A percentile compares a stretch with the other conserved stretches of the same genome.
These are phyloP conservation scores for Fomitopsis schrenkii DNA, from an alignment of 1,284 basidiomycete species.

Conservation along the genomic window DNA sequence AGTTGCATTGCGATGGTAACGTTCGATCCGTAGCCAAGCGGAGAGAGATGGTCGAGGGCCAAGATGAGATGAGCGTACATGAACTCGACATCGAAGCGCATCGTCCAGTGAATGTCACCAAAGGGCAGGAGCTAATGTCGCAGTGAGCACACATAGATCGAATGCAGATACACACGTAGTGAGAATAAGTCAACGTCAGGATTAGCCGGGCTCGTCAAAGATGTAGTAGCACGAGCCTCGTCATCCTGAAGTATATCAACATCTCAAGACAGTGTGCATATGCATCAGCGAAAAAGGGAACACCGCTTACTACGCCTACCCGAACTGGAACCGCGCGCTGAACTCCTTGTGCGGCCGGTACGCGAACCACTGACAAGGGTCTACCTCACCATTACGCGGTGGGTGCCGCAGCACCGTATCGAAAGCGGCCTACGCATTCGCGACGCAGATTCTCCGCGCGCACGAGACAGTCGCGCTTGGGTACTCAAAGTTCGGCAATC, in stretches of 20 bases:
- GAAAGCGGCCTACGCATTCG: too few relatives aligned
- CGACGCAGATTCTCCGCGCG: too few relatives aligned
- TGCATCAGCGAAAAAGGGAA: too few relatives aligned
- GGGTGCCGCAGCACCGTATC: too few relatives aligned
- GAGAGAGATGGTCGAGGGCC: conserved; percentile 33
- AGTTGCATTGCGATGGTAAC: conserved; percentile 33
- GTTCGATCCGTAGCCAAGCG: conserved; percentile 20
- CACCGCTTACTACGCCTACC: too few relatives aligned
- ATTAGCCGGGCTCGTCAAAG: background rate
- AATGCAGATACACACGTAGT: conserved; percentile 2
- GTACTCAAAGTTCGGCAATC: too few relatives aligned
- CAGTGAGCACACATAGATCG: background rate
- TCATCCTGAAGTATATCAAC: background rate
- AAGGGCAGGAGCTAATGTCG: conserved; percentile 8
- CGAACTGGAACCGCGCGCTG: too few relatives aligned
- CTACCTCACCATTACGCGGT: too few relatives aligned
- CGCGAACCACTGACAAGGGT: too few relatives aligned
- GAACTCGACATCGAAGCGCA: conserved; percentile 15
- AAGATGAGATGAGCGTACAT: conserved; percentile 23
- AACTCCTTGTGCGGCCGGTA: too few relatives aligned
- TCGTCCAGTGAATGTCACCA: conserved; percentile 14
- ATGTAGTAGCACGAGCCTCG: background rate
- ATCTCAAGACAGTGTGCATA: background rate
- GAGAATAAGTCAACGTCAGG: conserved; percentile 14
- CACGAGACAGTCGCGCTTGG: too few relatives aligned